Percentiles rank a stretch among this genome's conserved stretches.
Evolutionary conservation across 768 basidiomycete species (phyloP).

Genomic region (Tylopilus felleus): DNA sequence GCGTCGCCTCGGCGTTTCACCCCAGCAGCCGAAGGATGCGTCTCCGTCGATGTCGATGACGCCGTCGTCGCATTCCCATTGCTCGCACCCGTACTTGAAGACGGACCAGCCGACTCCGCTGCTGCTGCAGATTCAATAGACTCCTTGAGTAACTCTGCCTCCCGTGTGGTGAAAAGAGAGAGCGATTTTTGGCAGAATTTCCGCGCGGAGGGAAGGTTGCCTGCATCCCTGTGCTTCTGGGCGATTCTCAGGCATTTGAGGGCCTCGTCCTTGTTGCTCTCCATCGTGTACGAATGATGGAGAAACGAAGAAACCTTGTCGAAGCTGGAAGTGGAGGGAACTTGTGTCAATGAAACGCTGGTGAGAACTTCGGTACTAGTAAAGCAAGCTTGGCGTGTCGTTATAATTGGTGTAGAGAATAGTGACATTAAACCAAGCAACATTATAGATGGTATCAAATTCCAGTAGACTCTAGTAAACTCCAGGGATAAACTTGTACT

Average conservation of each 20-base stretch:
- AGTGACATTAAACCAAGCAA: conserved; percentile 1
- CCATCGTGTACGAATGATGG: conserved; percentile 44
- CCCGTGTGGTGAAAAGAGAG: conserved; percentile 72
- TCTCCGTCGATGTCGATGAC: conserved; percentile 56
- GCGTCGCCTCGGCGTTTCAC: conserved; percentile 57
- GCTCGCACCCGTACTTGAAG: conserved; percentile 33
- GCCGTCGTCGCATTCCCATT: conserved; percentile 35
- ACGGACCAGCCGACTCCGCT: conserved; percentile 38
- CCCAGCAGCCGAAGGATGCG: conserved; percentile 73
- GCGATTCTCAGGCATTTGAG: conserved; percentile 78
- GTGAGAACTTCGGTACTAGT: conserved; percentile 24
- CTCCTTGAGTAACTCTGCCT: conserved; percentile 65
- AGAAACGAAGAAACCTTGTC: conserved; percentile 10
- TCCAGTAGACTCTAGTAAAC: conserved; percentile 82
- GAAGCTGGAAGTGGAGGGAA: background rate
- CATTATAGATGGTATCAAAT: conserved; percentile 14
- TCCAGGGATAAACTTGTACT: conserved; percentile 86
- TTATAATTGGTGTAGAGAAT: background rate
- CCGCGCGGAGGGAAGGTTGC: conserved; percentile 72
- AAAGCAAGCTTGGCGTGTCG: conserved; percentile 9
- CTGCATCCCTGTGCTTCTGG: conserved; percentile 65
- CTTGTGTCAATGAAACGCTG: conserved; percentile 8
- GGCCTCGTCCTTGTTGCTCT: conserved; percentile 90
- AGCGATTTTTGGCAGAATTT: conserved; percentile 91
- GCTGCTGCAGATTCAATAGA: conserved; percentile 53